Base-by-base conservation (phyloP, 2,329 filamentous ascomycete genomes). In the Lasiodiplodia hormozganensis region DNA sequence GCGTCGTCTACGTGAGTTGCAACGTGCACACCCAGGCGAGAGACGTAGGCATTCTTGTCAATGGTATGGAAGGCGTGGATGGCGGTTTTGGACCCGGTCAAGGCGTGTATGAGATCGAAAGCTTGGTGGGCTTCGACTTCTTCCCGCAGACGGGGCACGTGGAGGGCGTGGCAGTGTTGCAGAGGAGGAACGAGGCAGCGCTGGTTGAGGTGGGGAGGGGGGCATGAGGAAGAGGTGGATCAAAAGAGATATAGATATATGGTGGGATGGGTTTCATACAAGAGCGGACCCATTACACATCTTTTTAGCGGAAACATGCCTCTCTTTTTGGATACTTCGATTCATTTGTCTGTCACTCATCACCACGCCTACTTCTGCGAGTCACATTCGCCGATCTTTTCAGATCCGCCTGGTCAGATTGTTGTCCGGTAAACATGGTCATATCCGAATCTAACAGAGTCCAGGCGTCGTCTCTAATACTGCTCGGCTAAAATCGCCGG, bases 1-100 rank as follows among this genome's bases (percentile, higher is more conserved):
- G 96, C 69, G 88, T 99, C 12, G 89, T 97, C 4, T 99, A 99
- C 78, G 95, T 99, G 51, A 97, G 92, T 77, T 99, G 96, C 75
- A 99, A 99, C 76, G 96, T 99, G 72, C 96, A 99, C 78, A 98
- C 95, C 10, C 96, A 98, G 85, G 96, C 96, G 16, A 85, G 96
- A 65, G 96, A 99, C 80, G 90, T 99, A 0, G 96, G 94, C 0
- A 88, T 95, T 70, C 81, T 99, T 74, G 93, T 98, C 0, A 86
- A 90, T 43, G 94, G 94, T 0, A 81, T 88, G 74, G 78, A 79
- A 57, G 76, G 79, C 18, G 75, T 80, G 21, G 76, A 81, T 71
- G 76, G 75, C 53, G 73, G 78, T 16, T 77, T 70, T 70, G 77
- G 74, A 14, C 70, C 23, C 75, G 82, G 73, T 71, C 79, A 81